Evolutionary conservation across 208 protist genomes (phyloP), one percentile per base, ranked within the genome.

Genomic region (Borovskyia barvae): DNA sequence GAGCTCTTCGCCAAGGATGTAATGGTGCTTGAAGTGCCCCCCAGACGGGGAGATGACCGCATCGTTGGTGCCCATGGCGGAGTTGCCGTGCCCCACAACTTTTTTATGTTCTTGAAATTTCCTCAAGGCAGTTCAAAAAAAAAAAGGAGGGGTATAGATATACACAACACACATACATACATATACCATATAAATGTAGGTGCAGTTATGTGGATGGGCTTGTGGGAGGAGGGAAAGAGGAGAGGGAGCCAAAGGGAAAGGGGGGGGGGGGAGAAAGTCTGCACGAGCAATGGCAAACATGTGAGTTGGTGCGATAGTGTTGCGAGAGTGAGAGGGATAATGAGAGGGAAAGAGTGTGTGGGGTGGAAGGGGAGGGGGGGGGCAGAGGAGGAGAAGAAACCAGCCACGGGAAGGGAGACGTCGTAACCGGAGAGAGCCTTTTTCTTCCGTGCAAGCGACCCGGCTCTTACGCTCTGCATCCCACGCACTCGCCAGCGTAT

Each of bases 11-110:
- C 61, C 46, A 2, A 86, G 63, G 17, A 42, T 72, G 73, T 91
- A 91, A 53, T 61, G 43, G 33, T 80, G 48, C 20, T 58, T 61
- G 66, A 90, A 90, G 43, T 79, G 74, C 20, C 64, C 72, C 17
- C 63, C 39, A 29, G 57, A 71, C 24, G 60, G 56, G 14, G 66
- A 51, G 3, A 66, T 51, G 17, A 15, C 33, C 28, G 37, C 33
- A 6, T n/a, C n/a, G n/a, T n/a, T n/a, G n/a, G n/a, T 28, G 35
- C 35, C 35, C 9, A 26, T 51, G 20, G 46, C 4, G 14, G 20
- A 40, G 25, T 8, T 37, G n/a, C n/a, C n/a, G n/a, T n/a, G n/a
- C n/a, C n/a, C n/a, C n/a, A n/a, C n/a, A n/a, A n/a, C n/a, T n/a
- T n/a, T n/a, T n/a, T n/a, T n/a, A n/a, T n/a, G n/a, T n/a, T n/a